phyloP scores from a whole-genome alignment of 78 protist species.

The Dictyostelium purpureum region DNA sequence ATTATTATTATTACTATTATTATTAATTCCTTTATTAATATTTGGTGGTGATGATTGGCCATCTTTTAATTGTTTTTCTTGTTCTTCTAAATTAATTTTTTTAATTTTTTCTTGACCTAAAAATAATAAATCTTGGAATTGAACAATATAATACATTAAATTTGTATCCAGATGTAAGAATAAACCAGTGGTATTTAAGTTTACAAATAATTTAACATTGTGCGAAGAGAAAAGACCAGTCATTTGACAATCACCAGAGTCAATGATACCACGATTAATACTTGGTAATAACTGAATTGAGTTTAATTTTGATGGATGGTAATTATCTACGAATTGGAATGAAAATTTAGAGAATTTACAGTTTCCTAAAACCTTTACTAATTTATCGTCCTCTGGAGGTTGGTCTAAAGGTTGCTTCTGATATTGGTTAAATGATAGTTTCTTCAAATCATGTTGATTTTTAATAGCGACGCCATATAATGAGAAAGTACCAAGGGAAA shows the following conservation, averaged over 20 bases:
- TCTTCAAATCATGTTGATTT: slow-evolving; percentile 2
- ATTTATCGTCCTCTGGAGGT: background rate
- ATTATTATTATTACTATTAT: background rate
- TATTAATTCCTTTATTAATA: background rate
- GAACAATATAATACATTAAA: slow-evolving; percentile 27
- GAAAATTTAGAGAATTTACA: slow-evolving; percentile 71
- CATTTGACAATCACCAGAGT: slow-evolving; percentile 60
- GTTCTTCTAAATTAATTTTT: slow-evolving; percentile 20
- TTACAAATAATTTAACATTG: slow-evolving; percentile 18
- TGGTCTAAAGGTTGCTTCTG: background rate
- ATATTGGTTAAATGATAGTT: background rate
- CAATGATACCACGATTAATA: slow-evolving; percentile 53
- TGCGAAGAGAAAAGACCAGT: slow-evolving; percentile 28
- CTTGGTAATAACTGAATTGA: slow-evolving; percentile 20
- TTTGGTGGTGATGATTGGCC: slow-evolving; percentile 13
- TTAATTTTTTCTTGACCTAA: slow-evolving; percentile 71
- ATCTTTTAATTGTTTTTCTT: background rate
- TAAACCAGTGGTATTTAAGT: slow-evolving; percentile 64
- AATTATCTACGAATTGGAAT: slow-evolving; percentile 63
- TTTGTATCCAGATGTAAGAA: slow-evolving; percentile 70
- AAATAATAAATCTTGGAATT: slow-evolving; percentile 52
- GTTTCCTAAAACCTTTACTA: slow-evolving; percentile 51
- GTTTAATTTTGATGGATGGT: slow-evolving; percentile 44
- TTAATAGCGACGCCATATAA: slow-evolving; percentile 62
- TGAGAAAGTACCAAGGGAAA: slow-evolving; percentile 22